Evolutionary conservation across 148 eudicot species (phyloP).

Genomic region (Polygonum aviculare): DNA sequence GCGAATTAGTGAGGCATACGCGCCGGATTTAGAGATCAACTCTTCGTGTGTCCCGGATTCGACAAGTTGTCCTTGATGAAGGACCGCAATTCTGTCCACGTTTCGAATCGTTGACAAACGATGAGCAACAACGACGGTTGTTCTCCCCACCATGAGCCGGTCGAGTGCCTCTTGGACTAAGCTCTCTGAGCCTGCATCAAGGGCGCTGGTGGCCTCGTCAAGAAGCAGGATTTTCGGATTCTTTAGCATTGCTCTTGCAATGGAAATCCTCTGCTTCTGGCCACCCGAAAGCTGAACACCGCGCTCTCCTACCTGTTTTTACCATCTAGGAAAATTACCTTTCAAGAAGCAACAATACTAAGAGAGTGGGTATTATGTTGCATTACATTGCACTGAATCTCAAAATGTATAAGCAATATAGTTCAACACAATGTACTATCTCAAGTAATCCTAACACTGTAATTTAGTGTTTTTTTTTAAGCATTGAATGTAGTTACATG

Average conservation of each 20-base stretch:
- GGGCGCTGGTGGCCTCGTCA: conserved; percentile 98
- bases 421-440: no score
- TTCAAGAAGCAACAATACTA: background rate
- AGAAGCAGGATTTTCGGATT: conserved; percentile 91
- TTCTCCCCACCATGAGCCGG: conserved; percentile 92
- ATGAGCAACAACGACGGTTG: conserved; percentile 94
- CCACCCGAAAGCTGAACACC: conserved; percentile 99
- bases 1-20: conserved; percentile 78
- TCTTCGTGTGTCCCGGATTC: conserved; percentile 95
- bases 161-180: conserved; percentile 97
- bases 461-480: no score
- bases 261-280: conserved; percentile 95
- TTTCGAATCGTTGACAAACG: conserved; percentile 91
- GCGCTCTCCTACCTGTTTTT: conserved; percentile 74
- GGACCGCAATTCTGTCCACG: conserved; percentile 77
- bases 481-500: no score
- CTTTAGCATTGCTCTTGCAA: conserved; percentile 96
- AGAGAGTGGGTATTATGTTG: no score
- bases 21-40: conserved; percentile 73
- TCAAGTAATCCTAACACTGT: no score
- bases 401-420: no score
- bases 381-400: no score
- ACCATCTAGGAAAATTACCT: background rate
- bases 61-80: conserved; percentile 86
- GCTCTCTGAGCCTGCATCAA: conserved; percentile 90